These are phyloP conservation scores for Combretum micranthum DNA, from an alignment of 345 rosid genomes.

Conservation along the genomic window DNA sequence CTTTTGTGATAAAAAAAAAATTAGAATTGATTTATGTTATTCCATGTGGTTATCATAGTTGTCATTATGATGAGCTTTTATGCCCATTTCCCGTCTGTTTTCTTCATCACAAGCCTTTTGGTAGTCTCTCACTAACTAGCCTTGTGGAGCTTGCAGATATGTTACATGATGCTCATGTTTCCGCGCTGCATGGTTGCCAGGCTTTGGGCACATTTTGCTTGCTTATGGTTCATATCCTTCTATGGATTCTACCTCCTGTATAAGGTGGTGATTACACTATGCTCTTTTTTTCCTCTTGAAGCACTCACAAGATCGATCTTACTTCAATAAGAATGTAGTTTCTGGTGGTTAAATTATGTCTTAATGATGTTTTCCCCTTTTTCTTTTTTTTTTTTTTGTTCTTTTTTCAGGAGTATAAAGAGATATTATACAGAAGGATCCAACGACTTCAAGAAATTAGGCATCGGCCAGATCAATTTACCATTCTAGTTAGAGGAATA, in stretches of 20 bases:
- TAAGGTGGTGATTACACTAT: conserved; percentile 36
- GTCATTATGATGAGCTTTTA: no score
- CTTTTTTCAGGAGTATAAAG: conserved; percentile 68
- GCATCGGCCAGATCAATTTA: conserved; percentile 69
- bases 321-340: background rate
- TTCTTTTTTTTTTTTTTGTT: no score
- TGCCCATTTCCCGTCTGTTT: no score
- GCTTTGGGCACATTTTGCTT: conserved; percentile 89
- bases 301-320: background rate
- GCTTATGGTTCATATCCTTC: conserved; percentile 74
- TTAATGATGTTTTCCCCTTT: no score
- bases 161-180: background rate
- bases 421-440: conserved; percentile 52
- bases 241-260: conserved; percentile 58
- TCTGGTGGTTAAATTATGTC: no score
- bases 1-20: no score
- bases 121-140: no score
- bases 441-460: conserved; percentile 41
- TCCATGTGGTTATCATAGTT: no score
- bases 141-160: background rate
- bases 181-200: conserved; percentile 23
- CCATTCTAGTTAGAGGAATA: conserved; percentile 66
- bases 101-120: no score
- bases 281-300: background rate
- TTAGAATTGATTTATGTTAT: no score